Percentiles rank a stretch among this genome's conserved stretches.
These are phyloP conservation scores for Cutaneotrichosporon sp. DNA, from an alignment of 1,284 basidiomycete species.

Conservation along the genomic window DNA sequence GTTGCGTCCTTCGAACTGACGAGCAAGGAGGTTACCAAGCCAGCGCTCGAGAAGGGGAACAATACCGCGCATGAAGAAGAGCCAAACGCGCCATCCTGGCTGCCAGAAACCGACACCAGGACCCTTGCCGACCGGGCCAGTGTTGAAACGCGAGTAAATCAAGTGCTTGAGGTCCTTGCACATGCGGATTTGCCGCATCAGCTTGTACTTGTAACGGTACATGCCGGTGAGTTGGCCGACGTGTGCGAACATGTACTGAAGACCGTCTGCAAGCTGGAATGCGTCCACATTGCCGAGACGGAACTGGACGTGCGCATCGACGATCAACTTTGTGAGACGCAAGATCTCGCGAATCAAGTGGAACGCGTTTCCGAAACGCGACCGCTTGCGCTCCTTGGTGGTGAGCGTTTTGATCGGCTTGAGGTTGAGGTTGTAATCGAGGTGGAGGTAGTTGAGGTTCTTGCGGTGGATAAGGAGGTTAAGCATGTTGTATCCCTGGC, in stretches of 20 bases:
- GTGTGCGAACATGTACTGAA: conserved; percentile 97
- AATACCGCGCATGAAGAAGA: conserved; percentile 99
- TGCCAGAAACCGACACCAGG: conserved; percentile 99
- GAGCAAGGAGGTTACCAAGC: conserved; percentile 94
- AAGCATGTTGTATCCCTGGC: conserved; percentile 99
- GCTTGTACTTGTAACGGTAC: conserved; percentile 94
- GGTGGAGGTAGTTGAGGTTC: conserved; percentile 82
- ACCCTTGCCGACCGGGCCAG: conserved; percentile 97
- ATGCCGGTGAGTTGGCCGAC: conserved; percentile 97
- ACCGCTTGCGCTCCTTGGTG: conserved; percentile 99
- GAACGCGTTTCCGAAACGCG: conserved; percentile 97
- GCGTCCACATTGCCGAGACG: conserved; percentile 98
- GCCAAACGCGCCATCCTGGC: conserved; percentile 98
- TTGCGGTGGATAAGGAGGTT: conserved; percentile 98
- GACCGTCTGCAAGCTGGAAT: conserved; percentile 96
- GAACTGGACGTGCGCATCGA: conserved; percentile 98
- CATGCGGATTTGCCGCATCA: conserved; percentile 99
- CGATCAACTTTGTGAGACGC: conserved; percentile 94
- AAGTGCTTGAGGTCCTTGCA: conserved; percentile 98
- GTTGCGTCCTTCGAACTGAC: conserved; percentile 96
- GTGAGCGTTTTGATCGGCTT: conserved; percentile 99
- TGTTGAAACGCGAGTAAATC: conserved; percentile 78
- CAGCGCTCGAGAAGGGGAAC: conserved; percentile 95
- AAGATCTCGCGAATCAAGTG: conserved; percentile 97
- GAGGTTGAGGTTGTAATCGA: conserved; percentile 53